Evolutionary conservation across 352 stramenopile genomes (phyloP).

Genomic region (Phytophthora pseudosyringae): DNA sequence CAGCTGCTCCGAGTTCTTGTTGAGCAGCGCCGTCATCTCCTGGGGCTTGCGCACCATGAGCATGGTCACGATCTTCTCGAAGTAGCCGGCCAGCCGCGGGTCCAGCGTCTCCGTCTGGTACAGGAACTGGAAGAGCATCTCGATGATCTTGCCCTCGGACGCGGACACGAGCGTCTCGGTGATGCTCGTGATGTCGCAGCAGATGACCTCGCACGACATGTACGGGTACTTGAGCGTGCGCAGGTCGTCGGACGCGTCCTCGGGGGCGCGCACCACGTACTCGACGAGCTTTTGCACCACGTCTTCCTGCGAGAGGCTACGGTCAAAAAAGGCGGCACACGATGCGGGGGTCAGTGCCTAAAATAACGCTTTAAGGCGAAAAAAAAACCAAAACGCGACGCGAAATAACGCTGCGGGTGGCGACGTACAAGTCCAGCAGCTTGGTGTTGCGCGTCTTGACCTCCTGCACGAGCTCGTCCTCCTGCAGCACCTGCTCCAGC

Average conservation of each 20-base stretch:
- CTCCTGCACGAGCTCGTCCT: conserved; percentile 98
- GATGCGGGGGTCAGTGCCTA: neutral
- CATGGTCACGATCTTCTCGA: conserved; percentile 95
- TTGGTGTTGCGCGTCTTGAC: conserved; percentile 96
- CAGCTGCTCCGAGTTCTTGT: conserved; percentile 82
- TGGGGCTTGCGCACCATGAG: conserved; percentile 89
- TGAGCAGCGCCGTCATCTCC: conserved; percentile 85
- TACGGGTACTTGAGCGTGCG: conserved; percentile 94
- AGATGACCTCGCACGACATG: conserved; percentile 98
- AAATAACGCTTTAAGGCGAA: neutral
- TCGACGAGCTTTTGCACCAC: conserved; percentile 78
- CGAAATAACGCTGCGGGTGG: conserved; percentile 1
- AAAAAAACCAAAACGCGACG: neutral
- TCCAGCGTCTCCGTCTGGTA: conserved; percentile 87
- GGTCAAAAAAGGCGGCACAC: too few relatives aligned
- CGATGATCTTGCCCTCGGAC: conserved; percentile 74
- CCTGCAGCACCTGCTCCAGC: conserved; percentile 93
- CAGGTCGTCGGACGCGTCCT: conserved; percentile 62
- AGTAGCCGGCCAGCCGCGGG: conserved; percentile 95
- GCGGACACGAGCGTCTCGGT: conserved; percentile 89
- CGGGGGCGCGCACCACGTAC: conserved; percentile 69
- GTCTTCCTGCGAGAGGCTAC: conserved; percentile 72
- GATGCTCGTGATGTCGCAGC: conserved; percentile 95
- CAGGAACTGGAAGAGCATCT: conserved; percentile 94
- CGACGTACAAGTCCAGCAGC: conserved; percentile 93